Evolutionary conservation across 768 basidiomycete species (phyloP), one percentile per base, ranked within the genome.

Genomic region (Leucocoprinus sp.): DNA sequence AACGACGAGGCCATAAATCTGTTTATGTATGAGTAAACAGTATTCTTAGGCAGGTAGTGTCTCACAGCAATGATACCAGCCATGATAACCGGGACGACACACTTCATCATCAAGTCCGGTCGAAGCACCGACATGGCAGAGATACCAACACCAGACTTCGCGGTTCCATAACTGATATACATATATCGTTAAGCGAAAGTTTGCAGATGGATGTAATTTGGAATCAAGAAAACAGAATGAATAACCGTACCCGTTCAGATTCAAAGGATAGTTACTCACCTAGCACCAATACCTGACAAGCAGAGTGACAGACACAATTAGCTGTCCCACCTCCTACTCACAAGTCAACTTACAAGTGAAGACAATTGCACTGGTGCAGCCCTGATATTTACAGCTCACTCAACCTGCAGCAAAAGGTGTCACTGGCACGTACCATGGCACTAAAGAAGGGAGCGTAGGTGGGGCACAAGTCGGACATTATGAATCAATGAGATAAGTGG

Each of bases 41-140:
- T 24, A 17, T 3, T 23, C 8, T 19, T 23, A 35, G 41, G 40
- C 41, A 50, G 33, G 18, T 21, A 29, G 23, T 33, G 26, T 82
- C 91, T 54, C 55, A 98, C 95, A 64, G 89, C 95, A 70, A 98
- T 96, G 72, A 98, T 98, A 92, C 95, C 95, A 75, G 95, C 95
- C 95, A 98, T 97, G 68, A 99, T 86, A 64, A 97, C 93, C 37
- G 93, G 93, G 42, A 98, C 81, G 53, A 87, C 84, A 78, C 87
- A 93, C 74, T 84, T 92, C 88, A 98, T 95, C 89, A 97, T 93
- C 58, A 84, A 74, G 74, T 95, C 93, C 42, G 93, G 95, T 52
- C 93, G 82, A 48, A 96, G 81, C 55, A 95, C 90, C 45, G 93
- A 91, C 96, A 96, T 98, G 54, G 96, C 93, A 46, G 92, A 86